Conservation (phyloP, 805 yeast species). For the Yarrowia keelungensis region DNA sequence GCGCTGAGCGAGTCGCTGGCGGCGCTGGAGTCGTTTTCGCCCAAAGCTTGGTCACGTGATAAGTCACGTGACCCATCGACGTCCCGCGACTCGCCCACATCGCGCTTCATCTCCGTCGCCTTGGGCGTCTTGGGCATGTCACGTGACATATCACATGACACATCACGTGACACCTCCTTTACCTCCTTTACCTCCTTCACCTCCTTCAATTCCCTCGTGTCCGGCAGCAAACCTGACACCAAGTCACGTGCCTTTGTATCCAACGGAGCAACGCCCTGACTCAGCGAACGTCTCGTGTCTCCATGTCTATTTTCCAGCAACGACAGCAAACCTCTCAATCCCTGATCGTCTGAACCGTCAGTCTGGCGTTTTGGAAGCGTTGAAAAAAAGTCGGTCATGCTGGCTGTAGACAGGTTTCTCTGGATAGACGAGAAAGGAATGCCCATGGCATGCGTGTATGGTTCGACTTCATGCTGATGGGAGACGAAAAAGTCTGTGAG, state of each 20-base stretch:
- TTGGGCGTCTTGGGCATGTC: background rate
- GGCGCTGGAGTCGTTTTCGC: no score
- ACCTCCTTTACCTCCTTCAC: no score
- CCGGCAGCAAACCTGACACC: no score
- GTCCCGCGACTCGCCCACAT: no score
- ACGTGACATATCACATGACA: no score
- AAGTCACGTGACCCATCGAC: no score
- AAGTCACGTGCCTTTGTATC: background rate
- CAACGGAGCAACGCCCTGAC: background rate
- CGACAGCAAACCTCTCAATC: slow-evolving; percentile 9
- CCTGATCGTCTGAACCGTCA: slow-evolving; percentile 15
- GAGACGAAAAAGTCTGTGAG: slow-evolving; percentile 13
- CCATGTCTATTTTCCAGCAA: slow-evolving; percentile 27
- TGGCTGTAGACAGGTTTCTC: slow-evolving; percentile 40
- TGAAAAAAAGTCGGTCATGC: slow-evolving; percentile 19
- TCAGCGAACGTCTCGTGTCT: slow-evolving; percentile 16
- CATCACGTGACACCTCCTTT: no score
- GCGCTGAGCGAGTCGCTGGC: no score
- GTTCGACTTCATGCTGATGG: slow-evolving; percentile 35
- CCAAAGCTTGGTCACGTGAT: no score
- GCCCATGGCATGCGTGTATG: slow-evolving; percentile 32
- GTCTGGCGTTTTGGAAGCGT: slow-evolving; percentile 32
- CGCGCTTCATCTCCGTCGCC: background rate
- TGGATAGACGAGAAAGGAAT: slow-evolving; percentile 32
- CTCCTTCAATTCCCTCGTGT: no score